Evolutionary conservation across 345 rosid genomes (phyloP).

Genomic region (Camelina laxa): DNA sequence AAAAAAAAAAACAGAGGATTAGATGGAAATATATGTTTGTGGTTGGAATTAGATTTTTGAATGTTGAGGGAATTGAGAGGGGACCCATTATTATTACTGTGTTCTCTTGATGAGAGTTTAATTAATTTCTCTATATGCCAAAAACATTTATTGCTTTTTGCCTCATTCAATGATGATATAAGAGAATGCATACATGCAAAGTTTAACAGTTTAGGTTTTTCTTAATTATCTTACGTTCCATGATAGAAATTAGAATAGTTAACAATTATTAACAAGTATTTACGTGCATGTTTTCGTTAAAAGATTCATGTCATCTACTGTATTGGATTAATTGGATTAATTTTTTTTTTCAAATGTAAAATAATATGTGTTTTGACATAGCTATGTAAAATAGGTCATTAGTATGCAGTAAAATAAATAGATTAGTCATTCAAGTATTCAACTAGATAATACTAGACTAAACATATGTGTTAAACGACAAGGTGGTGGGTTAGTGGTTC

Average conservation of each 20-base stretch:
- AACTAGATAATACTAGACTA: too few relatives aligned
- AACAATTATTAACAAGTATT: neutral
- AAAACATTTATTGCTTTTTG: conserved; percentile 4
- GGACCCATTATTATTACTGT: conserved; percentile 42
- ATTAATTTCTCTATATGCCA: conserved; percentile 15
- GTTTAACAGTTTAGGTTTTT: neutral
- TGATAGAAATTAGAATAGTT: neutral
- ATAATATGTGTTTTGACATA: too few relatives aligned
- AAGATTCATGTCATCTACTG: neutral
- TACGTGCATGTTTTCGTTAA: neutral
- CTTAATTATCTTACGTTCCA: neutral
- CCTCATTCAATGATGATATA: conserved; percentile 1
- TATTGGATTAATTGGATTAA: neutral
- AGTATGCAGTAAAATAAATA: too few relatives aligned
- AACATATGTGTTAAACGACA: too few relatives aligned
- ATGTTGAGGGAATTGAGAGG: conserved; percentile 43
- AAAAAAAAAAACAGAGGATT: conserved; percentile 27
- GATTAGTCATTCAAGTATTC: too few relatives aligned
- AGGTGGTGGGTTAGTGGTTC: too few relatives aligned
- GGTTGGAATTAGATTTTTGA: conserved; percentile 49
- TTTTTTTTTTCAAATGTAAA: too few relatives aligned
- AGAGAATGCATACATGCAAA: neutral
- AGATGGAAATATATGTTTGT: conserved; percentile 55
- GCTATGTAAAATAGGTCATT: too few relatives aligned
- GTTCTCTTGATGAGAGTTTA: conserved; percentile 11